A percentile compares a stretch with the other conserved stretches of the same genome.
Conservation (phyloP, 2,329 filamentous ascomycete genomes). For the Penicillium brasilianum region DNA sequence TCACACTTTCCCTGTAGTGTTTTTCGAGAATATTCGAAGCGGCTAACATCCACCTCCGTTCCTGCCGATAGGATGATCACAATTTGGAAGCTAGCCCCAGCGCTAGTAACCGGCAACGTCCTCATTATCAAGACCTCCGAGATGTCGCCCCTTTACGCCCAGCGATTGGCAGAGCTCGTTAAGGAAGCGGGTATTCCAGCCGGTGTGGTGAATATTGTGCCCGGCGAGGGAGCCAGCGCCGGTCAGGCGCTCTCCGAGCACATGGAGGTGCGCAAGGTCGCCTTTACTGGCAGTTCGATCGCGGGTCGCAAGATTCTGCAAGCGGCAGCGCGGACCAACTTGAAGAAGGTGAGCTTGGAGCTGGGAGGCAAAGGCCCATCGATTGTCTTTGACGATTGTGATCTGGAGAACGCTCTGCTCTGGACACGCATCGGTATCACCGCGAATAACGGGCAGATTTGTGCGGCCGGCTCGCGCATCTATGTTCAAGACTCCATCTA, state of each 20-base stretch:
- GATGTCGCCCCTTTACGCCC: slow-evolving; percentile 57
- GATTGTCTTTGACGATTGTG: slow-evolving; percentile 43
- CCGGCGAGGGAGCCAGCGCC: slow-evolving; percentile 66
- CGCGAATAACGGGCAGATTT: slow-evolving; percentile 41
- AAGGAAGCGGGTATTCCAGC: slow-evolving; percentile 59
- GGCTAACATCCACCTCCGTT: not conserved
- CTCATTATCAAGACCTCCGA: slow-evolving; percentile 73
- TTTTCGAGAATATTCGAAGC: not conserved
- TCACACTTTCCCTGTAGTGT: not conserved
- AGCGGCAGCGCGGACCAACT: slow-evolving; percentile 36
- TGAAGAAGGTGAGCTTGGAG: slow-evolving; percentile 44
- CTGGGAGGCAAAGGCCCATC: slow-evolving; percentile 43
- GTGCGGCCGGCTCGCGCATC: slow-evolving; percentile 39
- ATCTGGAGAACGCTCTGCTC: slow-evolving; percentile 39
- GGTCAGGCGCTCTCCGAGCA: slow-evolving; percentile 38
- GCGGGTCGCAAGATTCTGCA: slow-evolving; percentile 38
- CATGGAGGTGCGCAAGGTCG: slow-evolving; percentile 39
- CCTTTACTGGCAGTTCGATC: slow-evolving; percentile 41
- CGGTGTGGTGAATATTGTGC: slow-evolving; percentile 62
- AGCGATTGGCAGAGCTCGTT: slow-evolving; percentile 55
- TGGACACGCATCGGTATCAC: slow-evolving; percentile 39
- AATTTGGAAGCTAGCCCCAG: slow-evolving; percentile 63
- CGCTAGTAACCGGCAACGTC: slow-evolving; percentile 69
- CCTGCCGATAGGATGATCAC: slow-evolving; percentile 32
- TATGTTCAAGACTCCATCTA: slow-evolving; percentile 42